Evolutionary conservation across 495 filamentous ascomycete species (phyloP).

Genomic region (Clohesyomyces aquaticus): DNA sequence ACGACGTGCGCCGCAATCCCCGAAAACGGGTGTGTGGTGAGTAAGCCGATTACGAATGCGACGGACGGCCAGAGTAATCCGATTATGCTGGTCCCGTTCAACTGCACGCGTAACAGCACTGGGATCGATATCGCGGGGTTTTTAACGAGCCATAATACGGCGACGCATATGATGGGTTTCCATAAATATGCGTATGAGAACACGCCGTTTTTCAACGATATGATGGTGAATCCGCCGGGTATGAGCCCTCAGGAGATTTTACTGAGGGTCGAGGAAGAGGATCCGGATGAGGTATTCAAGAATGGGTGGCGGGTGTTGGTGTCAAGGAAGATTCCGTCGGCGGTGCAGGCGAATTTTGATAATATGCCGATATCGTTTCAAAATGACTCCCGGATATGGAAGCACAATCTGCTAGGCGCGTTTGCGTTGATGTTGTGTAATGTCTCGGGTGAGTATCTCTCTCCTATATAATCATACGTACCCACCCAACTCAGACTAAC

Average conservation of each 20-base stretch:
- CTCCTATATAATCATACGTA: neutral
- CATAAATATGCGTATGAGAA: too few species aligned
- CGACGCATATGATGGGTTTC: conserved; percentile 14
- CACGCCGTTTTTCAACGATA: conserved; percentile 2
- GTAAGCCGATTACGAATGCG: neutral
- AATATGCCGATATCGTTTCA: too few species aligned
- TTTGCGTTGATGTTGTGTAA: conserved; percentile 11
- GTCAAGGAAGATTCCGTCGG: neutral
- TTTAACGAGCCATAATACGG: neutral
- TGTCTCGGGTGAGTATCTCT: conserved; percentile 3
- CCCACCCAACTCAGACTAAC: neutral
- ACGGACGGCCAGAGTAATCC: neutral
- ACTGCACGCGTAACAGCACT: neutral
- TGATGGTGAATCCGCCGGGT: neutral
- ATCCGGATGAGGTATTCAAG: conserved; percentile 15
- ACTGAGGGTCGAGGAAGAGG: neutral
- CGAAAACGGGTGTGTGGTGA: too few species aligned
- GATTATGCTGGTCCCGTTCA: conserved; percentile 1
- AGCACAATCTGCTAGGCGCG: neutral
- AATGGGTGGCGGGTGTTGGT: conserved; percentile 24
- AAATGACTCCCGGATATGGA: neutral
- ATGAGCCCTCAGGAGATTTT: neutral
- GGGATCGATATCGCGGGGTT: conserved; percentile 19
- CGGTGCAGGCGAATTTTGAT: neutral
- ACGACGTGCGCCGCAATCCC: conserved; percentile 19